Evolutionary conservation across 2,329 filamentous ascomycete genomes (phyloP).

Genomic region (Annulohypoxylon truncatum): DNA sequence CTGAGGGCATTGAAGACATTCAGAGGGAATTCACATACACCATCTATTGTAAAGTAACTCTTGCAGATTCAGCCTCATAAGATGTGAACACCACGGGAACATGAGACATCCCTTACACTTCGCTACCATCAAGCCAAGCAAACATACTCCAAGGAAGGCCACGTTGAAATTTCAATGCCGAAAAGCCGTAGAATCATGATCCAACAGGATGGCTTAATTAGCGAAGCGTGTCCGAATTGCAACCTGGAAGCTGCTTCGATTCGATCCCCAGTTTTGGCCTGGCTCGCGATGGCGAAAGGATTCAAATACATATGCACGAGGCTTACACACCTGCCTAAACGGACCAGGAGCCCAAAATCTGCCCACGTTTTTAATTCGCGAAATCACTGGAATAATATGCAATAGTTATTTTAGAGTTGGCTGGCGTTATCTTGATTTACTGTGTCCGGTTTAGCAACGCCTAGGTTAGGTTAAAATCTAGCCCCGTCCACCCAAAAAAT

Average conservation of each 20-base stretch:
- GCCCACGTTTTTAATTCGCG: slow-evolving; percentile 31
- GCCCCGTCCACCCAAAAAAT: background rate
- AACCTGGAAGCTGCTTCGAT: background rate
- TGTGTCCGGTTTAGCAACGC: background rate
- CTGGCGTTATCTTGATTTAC: slow-evolving; percentile 25
- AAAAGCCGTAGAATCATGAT: slow-evolving; percentile 8
- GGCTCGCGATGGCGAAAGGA: slow-evolving; percentile 21
- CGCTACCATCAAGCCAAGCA: slow-evolving; percentile 20
- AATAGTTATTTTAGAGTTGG: slow-evolving; percentile 38
- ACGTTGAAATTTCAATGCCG: slow-evolving; percentile 22
- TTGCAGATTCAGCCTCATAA: slow-evolving; percentile 25
- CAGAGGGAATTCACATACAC: slow-evolving; percentile 1
- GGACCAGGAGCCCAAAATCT: slow-evolving; percentile 6
- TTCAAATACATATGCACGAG: slow-evolving; percentile 32
- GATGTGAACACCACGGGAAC: slow-evolving; percentile 21
- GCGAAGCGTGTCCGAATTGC: background rate
- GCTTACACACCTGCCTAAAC: slow-evolving; percentile 34
- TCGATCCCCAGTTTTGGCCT: slow-evolving; percentile 15
- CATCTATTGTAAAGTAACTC: background rate
- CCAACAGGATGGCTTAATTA: slow-evolving; percentile 20
- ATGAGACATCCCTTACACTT: slow-evolving; percentile 28
- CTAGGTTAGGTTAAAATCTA: background rate
- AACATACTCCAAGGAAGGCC: slow-evolving; percentile 21
- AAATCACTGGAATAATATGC: background rate
- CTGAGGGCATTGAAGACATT: background rate